phyloP scores from a whole-genome alignment of 345 rosid species.

The Eucalyptus tenuipes region DNA sequence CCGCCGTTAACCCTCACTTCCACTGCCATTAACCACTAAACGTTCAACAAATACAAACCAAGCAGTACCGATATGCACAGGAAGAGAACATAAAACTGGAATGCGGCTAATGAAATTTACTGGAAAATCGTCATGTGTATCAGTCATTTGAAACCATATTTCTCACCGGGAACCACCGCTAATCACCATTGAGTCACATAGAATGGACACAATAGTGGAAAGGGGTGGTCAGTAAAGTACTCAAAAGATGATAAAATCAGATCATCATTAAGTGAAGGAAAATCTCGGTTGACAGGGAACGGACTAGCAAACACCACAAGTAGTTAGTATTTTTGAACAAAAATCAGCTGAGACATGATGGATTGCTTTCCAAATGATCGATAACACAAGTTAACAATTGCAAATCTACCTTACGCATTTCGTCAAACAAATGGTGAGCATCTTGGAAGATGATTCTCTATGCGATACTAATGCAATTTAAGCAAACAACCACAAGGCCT shows the following conservation, averaged over 20 bases:
- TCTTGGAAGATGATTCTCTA: accelerated
- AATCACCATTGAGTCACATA: background rate
- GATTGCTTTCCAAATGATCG: background rate
- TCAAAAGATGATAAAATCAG: accelerated
- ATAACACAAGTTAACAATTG: background rate
- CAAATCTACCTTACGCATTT: background rate
- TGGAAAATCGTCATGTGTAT: accelerated
- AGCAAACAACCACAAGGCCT: background rate
- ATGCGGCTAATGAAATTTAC: background rate
- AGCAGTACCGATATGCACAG: accelerated
- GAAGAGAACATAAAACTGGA: background rate
- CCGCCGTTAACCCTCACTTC: background rate
- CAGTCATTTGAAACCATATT: background rate
- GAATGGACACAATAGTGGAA: background rate
- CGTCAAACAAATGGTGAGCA: background rate
- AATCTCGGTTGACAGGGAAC: background rate
- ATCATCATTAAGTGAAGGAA: background rate
- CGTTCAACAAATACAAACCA: accelerated
- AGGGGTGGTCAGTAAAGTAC: background rate
- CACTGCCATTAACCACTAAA: background rate
- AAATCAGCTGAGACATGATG: accelerated
- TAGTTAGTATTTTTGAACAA: too few relatives aligned
- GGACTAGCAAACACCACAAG: background rate
- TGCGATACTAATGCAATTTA: background rate
- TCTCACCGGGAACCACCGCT: accelerated